Base-by-base conservation (phyloP, 2,329 filamentous ascomycete genomes). In the Aspergillus ustus region DNA sequence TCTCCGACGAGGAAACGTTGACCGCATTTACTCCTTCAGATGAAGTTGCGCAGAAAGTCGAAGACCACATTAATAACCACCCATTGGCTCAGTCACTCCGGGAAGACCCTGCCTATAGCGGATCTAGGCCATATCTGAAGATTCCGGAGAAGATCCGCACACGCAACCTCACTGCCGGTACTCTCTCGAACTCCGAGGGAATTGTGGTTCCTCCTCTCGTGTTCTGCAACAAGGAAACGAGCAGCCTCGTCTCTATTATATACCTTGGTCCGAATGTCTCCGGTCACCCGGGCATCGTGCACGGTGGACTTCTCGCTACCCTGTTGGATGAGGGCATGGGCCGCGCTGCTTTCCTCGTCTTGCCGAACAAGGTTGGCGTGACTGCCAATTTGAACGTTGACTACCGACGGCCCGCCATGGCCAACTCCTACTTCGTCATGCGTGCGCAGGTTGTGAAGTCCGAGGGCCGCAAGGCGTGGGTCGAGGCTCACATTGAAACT, bases 381-480 rank as follows among this genome's bases (percentile, higher is more conserved):
- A 98, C 95, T 45, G 95, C 94, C 55, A 94, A 89, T 72, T 80
- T 99, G 69, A 93, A 85, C 67, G 81, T 89, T 63, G 89, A 96
- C 77, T 99, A 97, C 78, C 88, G 90, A 69, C 87, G 87, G 63
- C 95, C 95, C 4, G 89, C 91, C 49, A 87, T 85, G 69, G 92
- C 93, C 6, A 86, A 87, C 22, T 85, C 86, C 63, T 95, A 90
- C 73, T 81, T 96, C 31, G 91, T 96, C 48, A 79, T 99, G 61
- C 84, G 86, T 64, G 93, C 92, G 4, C 86, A 87, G 73, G 97
- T 93, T 20, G 89, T 86, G 9, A 93, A 90, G 80, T 91, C 94
- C 1, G 93, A 98, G 73, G 94, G 95, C 1, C 85, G 95, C 64
- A 98, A 98, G 81, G 94, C 93, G 13, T 97, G 92, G 92, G 92